These are phyloP conservation scores for Hyaloperonospora arabidopsidis DNA, from an alignment of 352 stramenopile species.

Conservation along the genomic window DNA sequence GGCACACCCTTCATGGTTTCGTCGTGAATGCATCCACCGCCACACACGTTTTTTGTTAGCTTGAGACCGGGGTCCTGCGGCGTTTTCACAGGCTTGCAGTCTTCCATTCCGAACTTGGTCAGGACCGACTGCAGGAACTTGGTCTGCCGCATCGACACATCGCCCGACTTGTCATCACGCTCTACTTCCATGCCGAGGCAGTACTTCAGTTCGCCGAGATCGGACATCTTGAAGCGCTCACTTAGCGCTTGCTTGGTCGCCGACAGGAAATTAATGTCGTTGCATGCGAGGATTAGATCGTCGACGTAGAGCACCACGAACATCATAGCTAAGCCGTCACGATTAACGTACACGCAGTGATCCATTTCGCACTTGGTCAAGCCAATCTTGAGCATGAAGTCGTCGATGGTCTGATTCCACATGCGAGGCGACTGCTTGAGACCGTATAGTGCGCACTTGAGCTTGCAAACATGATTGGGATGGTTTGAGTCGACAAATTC, in stretches of 20 bases:
- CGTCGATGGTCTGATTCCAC: slow-evolving; percentile 3
- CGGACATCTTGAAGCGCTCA: background rate
- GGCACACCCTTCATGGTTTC: background rate
- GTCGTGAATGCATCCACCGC: background rate
- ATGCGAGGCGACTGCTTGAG: background rate
- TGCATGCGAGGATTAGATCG: background rate
- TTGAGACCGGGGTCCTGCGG: background rate
- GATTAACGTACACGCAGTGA: no score
- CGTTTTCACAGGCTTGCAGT: background rate
- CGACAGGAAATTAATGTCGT: background rate
- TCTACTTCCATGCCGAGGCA: background rate
- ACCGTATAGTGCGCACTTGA: background rate
- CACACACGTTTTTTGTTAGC: background rate
- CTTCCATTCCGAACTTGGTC: background rate
- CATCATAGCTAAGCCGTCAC: no score
- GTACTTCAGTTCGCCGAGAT: background rate
- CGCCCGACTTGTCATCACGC: background rate
- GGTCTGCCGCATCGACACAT: background rate
- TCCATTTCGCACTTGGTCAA: no score
- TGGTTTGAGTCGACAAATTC: no score
- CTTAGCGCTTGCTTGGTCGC: background rate
- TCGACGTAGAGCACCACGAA: background rate
- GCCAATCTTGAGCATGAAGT: no score
- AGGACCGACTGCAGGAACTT: background rate
- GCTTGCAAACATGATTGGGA: background rate